Percentiles rank a stretch among this genome's conserved stretches.
phyloP scores from a whole-genome alignment of 140 eudicot genomes.

The Oenanthe javanica region DNA sequence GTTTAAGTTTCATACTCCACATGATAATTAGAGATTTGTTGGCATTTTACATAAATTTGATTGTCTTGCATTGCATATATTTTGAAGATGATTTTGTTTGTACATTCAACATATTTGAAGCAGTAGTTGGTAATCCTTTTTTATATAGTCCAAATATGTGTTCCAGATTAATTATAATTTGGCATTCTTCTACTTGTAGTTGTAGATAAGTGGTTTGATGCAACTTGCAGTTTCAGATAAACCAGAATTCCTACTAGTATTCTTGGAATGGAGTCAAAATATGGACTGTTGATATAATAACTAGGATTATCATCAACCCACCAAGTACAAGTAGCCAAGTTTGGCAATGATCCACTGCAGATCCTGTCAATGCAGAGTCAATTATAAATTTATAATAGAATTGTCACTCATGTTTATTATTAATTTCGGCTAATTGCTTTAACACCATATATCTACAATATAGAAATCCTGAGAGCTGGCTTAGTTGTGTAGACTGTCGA shows the following conservation, averaged over 20 bases:
- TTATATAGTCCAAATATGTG: too few species aligned
- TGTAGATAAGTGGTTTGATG: neutral
- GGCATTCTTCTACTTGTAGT: neutral
- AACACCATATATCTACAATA: neutral
- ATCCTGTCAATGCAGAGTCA: neutral
- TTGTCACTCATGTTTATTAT: neutral
- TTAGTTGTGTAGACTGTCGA: neutral
- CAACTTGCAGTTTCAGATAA: neutral
- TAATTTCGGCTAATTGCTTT: neutral
- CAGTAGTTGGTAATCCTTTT: neutral
- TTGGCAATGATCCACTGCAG: slow-evolving; percentile 11
- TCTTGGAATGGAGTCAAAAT: neutral
- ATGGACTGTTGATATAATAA: neutral
- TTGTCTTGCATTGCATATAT: neutral
- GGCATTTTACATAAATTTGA: neutral
- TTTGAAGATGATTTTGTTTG: neutral
- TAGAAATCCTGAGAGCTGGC: neutral
- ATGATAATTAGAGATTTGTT: neutral
- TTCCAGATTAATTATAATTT: neutral
- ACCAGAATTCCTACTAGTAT: neutral
- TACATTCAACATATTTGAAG: neutral
- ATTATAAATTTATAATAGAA: neutral
- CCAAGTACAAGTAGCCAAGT: slow-evolving; percentile 4
- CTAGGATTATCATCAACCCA: slow-evolving; percentile 7
- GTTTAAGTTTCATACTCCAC: neutral